A percentile compares a stretch with the other conserved stretches of the same genome.
Conservation (phyloP, 2,329 filamentous ascomycete species). For the Scedosporium dehoogii region DNA sequence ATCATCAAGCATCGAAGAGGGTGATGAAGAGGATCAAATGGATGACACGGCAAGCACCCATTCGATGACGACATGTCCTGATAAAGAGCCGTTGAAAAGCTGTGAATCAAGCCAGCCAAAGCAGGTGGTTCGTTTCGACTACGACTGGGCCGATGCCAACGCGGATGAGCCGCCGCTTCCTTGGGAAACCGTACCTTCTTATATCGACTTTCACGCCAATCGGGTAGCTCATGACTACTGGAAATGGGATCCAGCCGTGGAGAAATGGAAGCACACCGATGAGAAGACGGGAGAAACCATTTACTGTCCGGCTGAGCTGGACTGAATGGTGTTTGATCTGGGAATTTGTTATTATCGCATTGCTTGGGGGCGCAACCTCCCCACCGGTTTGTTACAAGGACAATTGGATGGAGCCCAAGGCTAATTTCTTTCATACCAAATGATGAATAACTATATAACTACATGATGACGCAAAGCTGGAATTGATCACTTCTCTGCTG, state of each 20-base stretch:
- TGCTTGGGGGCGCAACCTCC: neutral
- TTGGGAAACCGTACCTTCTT: neutral
- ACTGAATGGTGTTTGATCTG: neutral
- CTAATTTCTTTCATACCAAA: too few species aligned
- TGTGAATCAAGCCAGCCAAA: neutral
- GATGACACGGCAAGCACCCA: neutral
- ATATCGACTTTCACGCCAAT: neutral
- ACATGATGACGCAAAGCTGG: too few species aligned
- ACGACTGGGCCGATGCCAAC: neutral
- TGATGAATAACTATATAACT: too few species aligned
- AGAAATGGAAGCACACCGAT: neutral
- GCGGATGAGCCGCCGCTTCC: neutral
- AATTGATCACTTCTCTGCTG: too few species aligned
- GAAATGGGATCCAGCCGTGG: neutral
- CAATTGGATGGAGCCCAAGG: neutral
- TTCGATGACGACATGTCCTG: neutral
- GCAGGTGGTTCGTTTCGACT: neutral
- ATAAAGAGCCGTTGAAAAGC: neutral
- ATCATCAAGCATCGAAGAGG: neutral
- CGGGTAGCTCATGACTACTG: neutral
- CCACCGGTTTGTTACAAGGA: neutral
- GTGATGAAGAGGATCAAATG: neutral
- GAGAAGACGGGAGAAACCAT: neutral
- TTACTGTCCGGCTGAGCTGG: neutral
- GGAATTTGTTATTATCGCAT: neutral